Evolutionary conservation across 2,329 filamentous ascomycete genomes (phyloP).

Genomic region (Talaromyces sp.): DNA sequence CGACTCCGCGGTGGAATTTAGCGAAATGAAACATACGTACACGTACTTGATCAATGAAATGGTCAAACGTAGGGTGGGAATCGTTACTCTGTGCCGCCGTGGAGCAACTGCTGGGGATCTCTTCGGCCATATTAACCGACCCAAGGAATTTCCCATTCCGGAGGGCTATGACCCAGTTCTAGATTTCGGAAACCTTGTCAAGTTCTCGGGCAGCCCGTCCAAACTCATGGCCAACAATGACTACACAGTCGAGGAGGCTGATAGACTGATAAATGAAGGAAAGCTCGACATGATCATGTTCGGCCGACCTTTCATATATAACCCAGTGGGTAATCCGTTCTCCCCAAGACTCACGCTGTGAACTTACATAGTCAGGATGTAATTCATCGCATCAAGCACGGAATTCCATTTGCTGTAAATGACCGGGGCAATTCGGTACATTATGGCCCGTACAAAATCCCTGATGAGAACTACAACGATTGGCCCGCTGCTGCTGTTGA

Average conservation of each 20-base stretch:
- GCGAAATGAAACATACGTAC: conserved; percentile 15
- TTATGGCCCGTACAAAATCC: conserved; percentile 19
- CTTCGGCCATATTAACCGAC: neutral
- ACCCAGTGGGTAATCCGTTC: conserved; percentile 16
- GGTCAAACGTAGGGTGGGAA: conserved; percentile 7
- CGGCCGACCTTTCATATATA: conserved; percentile 20
- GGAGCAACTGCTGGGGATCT: conserved; percentile 1
- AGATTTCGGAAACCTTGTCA: conserved; percentile 21
- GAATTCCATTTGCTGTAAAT: conserved; percentile 16
- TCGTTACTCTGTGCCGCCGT: conserved; percentile 14
- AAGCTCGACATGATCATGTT: conserved; percentile 20
- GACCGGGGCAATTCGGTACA: conserved; percentile 18
- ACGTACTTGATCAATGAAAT: conserved; percentile 13
- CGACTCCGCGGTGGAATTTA: conserved; percentile 14
- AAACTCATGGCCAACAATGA: conserved; percentile 22
- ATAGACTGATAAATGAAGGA: conserved; percentile 12
- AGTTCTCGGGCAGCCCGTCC: conserved; percentile 21
- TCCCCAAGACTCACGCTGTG: conserved; percentile 12
- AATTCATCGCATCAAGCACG: conserved; percentile 7
- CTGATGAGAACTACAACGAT: conserved; percentile 22
- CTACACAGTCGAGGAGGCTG: conserved; percentile 20
- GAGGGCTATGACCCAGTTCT: conserved; percentile 15
- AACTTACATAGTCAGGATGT: neutral
- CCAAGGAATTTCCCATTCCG: conserved; percentile 12
- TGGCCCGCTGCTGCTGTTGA: neutral